Evolutionary conservation across 108 stramenopile genomes (phyloP).

Genomic region (Pseudonitzschia delicatissima): DNA sequence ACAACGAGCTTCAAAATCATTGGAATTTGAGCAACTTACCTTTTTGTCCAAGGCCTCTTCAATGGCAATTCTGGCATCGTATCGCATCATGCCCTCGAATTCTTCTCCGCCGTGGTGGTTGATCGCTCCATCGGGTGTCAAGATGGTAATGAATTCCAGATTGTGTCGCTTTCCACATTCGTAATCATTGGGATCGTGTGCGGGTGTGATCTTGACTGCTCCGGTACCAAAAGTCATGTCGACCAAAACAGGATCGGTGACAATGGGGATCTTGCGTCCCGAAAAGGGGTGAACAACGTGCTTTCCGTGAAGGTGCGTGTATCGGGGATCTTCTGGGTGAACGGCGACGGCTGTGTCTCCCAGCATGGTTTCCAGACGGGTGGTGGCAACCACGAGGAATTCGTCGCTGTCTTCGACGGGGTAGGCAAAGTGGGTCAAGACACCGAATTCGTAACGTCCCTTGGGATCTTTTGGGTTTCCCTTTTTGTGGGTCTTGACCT

Average conservation of each 20-base stretch:
- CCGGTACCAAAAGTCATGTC: conserved; percentile 99
- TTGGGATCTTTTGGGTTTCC: conserved; percentile 83
- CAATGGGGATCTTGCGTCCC: conserved; percentile 90
- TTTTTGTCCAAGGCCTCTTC: conserved; percentile 93
- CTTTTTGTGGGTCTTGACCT: conserved; percentile 97
- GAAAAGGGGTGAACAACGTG: conserved; percentile 95
- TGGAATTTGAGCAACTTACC: conserved; percentile 21
- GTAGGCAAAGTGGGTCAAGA: conserved; percentile 95
- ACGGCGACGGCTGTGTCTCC: conserved; percentile 99
- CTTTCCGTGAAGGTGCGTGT: conserved; percentile 97
- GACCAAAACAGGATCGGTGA: conserved; percentile 90
- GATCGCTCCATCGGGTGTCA: conserved; percentile 90
- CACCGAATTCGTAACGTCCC: conserved; percentile 98
- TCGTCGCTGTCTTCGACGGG: conserved; percentile 92
- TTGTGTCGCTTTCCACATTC: conserved; percentile 95
- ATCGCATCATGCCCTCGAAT: conserved; percentile 97
- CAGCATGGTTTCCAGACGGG: conserved; percentile 99
- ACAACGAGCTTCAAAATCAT: not conserved
- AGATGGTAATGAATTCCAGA: conserved; percentile 90
- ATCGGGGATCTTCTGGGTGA: conserved; percentile 95
- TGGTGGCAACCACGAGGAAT: conserved; percentile 96
- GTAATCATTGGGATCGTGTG: conserved; percentile 99
- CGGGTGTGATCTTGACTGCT: conserved; percentile 99
- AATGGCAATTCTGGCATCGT: conserved; percentile 95
- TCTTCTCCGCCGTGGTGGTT: conserved; percentile 79